Evolutionary conservation across 352 stramenopile genomes (phyloP).

Genomic region (Globisporangium apiculatum): DNA sequence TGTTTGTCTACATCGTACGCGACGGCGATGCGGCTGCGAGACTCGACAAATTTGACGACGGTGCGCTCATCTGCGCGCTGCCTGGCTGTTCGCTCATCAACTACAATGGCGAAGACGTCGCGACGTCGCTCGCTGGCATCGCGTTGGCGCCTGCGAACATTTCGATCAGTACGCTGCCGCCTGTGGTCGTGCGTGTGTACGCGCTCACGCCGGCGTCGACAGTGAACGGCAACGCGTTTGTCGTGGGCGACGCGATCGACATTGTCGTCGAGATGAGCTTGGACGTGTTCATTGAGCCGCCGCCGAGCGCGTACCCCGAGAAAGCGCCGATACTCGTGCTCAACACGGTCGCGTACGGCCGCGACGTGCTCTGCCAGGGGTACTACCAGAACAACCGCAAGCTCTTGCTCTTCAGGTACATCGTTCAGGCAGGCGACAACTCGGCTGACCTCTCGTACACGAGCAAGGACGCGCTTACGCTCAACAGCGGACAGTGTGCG

Average conservation of each 20-base stretch:
- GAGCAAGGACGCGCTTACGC: slow-evolving; percentile 42
- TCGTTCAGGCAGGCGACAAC: slow-evolving; percentile 46
- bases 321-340: slow-evolving; percentile 68
- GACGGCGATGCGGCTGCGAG: slow-evolving; percentile 29
- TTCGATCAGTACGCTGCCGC: slow-evolving; percentile 47
- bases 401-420: slow-evolving; percentile 68
- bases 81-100: slow-evolving; percentile 55
- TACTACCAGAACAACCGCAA: slow-evolving; percentile 50
- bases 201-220: slow-evolving; percentile 36
- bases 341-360: slow-evolving; percentile 38
- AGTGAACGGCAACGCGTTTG: slow-evolving; percentile 61
- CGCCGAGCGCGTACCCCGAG: slow-evolving; percentile 55
- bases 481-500: slow-evolving; percentile 68
- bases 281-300: slow-evolving; percentile 73
- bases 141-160: slow-evolving; percentile 40
- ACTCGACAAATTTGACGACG: slow-evolving; percentile 57
- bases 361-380: slow-evolving; percentile 44
- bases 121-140: slow-evolving; percentile 32
- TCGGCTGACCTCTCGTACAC: slow-evolving; percentile 50
- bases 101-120: slow-evolving; percentile 43
- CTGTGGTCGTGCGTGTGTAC: slow-evolving; percentile 56
- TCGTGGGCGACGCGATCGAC: slow-evolving; percentile 72
- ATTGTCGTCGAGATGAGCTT: slow-evolving; percentile 72
- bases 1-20: slow-evolving; percentile 71
- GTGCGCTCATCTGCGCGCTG: slow-evolving; percentile 34